phyloP scores from a whole-genome alignment of 805 yeast species.

The Nakazawaea molendinolei region DNA sequence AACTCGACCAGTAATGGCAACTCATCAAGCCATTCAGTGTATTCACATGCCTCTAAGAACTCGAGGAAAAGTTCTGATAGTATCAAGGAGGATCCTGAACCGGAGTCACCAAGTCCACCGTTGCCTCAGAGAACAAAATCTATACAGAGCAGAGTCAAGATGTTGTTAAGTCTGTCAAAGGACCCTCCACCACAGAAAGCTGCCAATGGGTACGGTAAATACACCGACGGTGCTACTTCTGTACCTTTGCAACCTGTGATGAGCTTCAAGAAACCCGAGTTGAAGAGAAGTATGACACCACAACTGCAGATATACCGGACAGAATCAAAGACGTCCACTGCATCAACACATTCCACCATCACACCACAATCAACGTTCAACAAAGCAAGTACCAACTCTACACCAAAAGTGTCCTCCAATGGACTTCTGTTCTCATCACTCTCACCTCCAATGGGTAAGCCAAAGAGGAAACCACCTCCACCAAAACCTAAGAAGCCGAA shows the following conservation, averaged over 20 bases:
- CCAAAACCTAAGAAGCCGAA: constrained; percentile 63
- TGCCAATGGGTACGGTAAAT: constrained; percentile 79
- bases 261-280: constrained; percentile 5
- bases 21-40: constrained; percentile 2
- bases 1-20: constrained; percentile 7
- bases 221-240: constrained; percentile 34
- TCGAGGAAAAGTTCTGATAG: constrained; percentile 12
- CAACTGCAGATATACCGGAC: constrained; percentile 4
- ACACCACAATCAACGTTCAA: constrained; percentile 10
- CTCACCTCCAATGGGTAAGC: constrained; percentile 4
- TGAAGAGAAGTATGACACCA: not conserved
- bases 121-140: constrained; percentile 25
- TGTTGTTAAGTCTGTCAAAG: constrained; percentile 33
- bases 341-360: constrained; percentile 9
- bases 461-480: constrained; percentile 34
- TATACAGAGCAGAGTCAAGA: constrained; percentile 51
- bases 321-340: constrained; percentile 5
- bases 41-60: constrained; percentile 1
- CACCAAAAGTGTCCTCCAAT: constrained; percentile 4
- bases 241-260: not conserved
- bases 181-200: constrained; percentile 48
- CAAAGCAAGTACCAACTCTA: constrained; percentile 15
- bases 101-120: not conserved
- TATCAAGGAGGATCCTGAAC: constrained; percentile 4
- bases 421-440: too few relatives aligned